Base-by-base conservation (phyloP, 1,284 basidiomycete species). In the Tetrapyrgos nigripes region DNA sequence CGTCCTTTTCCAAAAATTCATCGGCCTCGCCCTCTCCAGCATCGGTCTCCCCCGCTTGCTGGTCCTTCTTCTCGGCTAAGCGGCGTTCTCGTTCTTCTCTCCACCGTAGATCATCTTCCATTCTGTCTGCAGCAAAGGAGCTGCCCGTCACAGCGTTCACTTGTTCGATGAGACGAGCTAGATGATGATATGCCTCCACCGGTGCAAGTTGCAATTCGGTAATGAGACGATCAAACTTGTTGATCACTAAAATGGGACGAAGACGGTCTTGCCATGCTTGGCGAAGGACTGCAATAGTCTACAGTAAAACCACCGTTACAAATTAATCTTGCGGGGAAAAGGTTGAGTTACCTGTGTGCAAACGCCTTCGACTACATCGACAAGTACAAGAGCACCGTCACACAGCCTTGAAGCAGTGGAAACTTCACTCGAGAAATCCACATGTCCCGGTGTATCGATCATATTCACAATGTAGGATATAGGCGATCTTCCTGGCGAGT, bases 391-490 rank as follows among this genome's bases (percentile, higher is more conserved):
- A 4, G 96, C 95, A 24, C 97, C 97, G 72, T 99, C 97, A 68
- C 96, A 98, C 27, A 99, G 74, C 47, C 97, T 83, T 9, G 94
- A 93, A 10, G 97, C 96, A 1, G 94, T 94, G 0, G 96, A 98
- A 0, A 99, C 97, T 72, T 99, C 97, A 58, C 89, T 94, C 0
- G 96, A 97, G 66, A 99, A 99, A 76, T 99, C 97, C 44, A 99
- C 96, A 77, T 99, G 97, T 2, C 97, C 97, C 3, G 97, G 97
- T 0, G 97, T 99, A 74, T 99, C 97, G 67, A 99, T 97, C 82
- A 99, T 91, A 73, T 98, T 98, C 65, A 96, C 84, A 55, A 88
- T 83, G 74, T 91, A 96, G 21, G 85, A 88, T 74, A 82, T 86
- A 57, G 79, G 74, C 62, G 75, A 71, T 73, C 76, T 80, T 74